phyloP scores from a whole-genome alignment of 768 basidiomycete genomes.

The Obba rivulosa region DNA sequence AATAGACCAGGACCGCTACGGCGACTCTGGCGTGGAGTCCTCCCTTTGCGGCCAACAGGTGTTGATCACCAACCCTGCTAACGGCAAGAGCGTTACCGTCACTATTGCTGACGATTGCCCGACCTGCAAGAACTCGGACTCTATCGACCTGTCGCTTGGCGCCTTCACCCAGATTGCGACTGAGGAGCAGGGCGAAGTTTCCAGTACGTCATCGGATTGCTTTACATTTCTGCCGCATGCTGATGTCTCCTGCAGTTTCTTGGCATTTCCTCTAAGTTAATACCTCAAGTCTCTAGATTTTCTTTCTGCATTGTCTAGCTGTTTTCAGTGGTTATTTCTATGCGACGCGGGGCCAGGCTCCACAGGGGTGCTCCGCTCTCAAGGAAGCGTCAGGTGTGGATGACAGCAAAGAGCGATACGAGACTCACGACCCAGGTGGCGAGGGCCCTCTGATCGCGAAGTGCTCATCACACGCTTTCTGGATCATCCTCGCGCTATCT shows the following conservation, averaged over 20 bases:
- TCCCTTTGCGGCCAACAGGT: slow-evolving; percentile 62
- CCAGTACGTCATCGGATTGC: slow-evolving; percentile 38
- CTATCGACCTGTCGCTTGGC: slow-evolving; percentile 67
- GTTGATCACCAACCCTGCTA: slow-evolving; percentile 54
- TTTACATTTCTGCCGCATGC: neutral
- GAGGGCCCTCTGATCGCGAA: slow-evolving; percentile 22
- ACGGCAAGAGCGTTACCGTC: slow-evolving; percentile 55
- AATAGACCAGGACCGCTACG: slow-evolving; percentile 47
- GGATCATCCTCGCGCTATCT: neutral
- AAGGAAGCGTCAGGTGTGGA: slow-evolving; percentile 12
- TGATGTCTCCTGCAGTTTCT: slow-evolving; percentile 1
- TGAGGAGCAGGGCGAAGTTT: slow-evolving; percentile 45
- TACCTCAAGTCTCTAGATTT: slow-evolving; percentile 5
- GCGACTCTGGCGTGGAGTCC: slow-evolving; percentile 40
- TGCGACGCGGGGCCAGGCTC: slow-evolving; percentile 11
- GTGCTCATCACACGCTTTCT: slow-evolving; percentile 9
- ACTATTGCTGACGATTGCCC: slow-evolving; percentile 67
- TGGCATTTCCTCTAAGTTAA: slow-evolving; percentile 10
- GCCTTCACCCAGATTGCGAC: slow-evolving; percentile 60
- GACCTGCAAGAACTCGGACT: slow-evolving; percentile 59
- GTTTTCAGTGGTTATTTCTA: neutral
- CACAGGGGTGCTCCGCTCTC: slow-evolving; percentile 1
- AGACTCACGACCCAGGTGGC: slow-evolving; percentile 42
- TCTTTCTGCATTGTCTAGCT: slow-evolving; percentile 10
- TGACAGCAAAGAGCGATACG: slow-evolving; percentile 25